Evolutionary conservation across 192 early-diverging fungal species (phyloP).

Genomic region (Linnemannia zychae): DNA sequence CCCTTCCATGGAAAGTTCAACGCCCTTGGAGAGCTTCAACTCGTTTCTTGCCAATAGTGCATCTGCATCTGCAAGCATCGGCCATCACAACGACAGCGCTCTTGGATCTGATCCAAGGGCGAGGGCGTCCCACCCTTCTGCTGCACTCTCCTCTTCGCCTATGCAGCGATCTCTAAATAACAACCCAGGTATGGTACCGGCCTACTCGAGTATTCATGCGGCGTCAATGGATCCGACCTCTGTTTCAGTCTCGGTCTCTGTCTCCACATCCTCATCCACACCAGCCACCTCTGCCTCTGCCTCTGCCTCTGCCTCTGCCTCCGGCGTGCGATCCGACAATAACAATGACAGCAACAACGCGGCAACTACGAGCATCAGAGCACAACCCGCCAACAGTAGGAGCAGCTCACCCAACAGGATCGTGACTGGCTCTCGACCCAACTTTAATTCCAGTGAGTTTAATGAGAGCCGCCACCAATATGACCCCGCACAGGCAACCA

Average conservation of each 20-base stretch:
- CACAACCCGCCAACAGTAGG: background rate
- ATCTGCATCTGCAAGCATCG: background rate
- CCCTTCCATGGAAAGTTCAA: conserved; percentile 20
- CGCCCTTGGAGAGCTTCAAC: conserved; percentile 4
- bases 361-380: background rate
- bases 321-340: background rate
- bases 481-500: background rate
- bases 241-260: conserved; percentile 18
- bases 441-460: background rate
- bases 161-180: conserved; percentile 46
- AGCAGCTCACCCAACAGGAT: background rate
- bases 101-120: background rate
- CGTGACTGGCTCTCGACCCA: conserved; percentile 1
- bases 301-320: conserved; percentile 4
- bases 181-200: conserved; percentile 23
- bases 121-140: background rate
- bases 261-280: conserved; percentile 16
- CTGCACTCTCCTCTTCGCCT: conserved; percentile 30
- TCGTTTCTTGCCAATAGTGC: background rate
- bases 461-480: conserved; percentile 7
- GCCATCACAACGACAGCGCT: background rate
- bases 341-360: background rate
- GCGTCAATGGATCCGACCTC: conserved; percentile 9
- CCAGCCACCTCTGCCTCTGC: conserved; percentile 3
- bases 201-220: conserved; percentile 24